Base-by-base conservation (phyloP, 768 basidiomycete species). In the Pleurotus eryngii region DNA sequence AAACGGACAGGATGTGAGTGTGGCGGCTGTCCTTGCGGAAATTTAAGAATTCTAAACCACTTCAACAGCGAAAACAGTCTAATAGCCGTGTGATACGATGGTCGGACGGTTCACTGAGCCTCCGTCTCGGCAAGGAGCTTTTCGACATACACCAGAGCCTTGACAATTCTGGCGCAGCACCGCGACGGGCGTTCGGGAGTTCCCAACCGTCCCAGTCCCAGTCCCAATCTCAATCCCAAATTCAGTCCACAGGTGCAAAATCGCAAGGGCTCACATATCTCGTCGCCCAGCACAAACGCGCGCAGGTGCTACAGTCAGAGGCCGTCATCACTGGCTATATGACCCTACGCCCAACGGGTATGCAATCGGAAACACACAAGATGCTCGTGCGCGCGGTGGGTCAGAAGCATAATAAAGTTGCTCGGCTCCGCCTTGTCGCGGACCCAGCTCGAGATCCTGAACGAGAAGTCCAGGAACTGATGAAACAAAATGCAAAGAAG, bases 51-150 rank as follows among this genome's bases (percentile, higher is more conserved):
- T 35, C 37, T 59, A n/a, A 57, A 47, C 35, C 51, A 8, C 45
- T 57, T 50, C 43, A 49, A 40, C 69, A 97, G 95, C 77, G 73
- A 62, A 82, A 87, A 61, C 89, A 95, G 76, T 92, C 93, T 14
- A 99, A 99, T 67, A 85, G 89, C 60, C 88, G 95, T 27, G 76
- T 98, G 39, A 84, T 99, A 57, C 84, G 90, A 12, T 99, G 97
- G 97, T 97, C 95, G 5, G 97, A 99, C 68, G 96, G 96, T 14
- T 82, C 90, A 12, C 73, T 94, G 57, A 95, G 94, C 63, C 81
- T 99, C 27, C 89, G 91, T 61, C 75, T 99, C 56, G 97, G 97
- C 43, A 90, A 91, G 69, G 96, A 98, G 66, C 77, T 97, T 4
- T 98, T 95, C 72, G 95, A 98, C 74, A 85, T 98, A 50, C 85